Conservation (phyloP, 495 filamentous ascomycete genomes). For the Xylaria sp. region DNA sequence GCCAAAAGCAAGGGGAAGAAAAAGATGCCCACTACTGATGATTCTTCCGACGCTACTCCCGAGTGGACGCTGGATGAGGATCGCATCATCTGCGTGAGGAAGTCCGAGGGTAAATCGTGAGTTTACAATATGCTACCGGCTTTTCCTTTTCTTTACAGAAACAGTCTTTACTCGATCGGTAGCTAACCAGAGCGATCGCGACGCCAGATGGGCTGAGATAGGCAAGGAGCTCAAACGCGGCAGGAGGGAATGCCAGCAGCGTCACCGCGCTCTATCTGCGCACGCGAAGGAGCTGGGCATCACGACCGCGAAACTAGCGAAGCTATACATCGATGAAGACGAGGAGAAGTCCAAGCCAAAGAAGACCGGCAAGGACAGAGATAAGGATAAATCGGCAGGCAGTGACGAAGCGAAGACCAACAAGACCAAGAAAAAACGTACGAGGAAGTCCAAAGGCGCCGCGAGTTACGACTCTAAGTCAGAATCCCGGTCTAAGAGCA, state of each 20-base stretch:
- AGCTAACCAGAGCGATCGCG: not conserved
- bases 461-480: not conserved
- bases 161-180: not conserved
- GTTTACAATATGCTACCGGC: not conserved
- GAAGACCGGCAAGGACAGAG: not conserved
- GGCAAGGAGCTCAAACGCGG: slow-evolving; percentile 21
- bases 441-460: not conserved
- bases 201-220: slow-evolving; percentile 31
- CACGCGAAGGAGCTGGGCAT: slow-evolving; percentile 22
- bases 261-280: slow-evolving; percentile 25
- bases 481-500: slow-evolving; percentile 6
- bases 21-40: slow-evolving; percentile 1
- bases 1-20: not conserved
- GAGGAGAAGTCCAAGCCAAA: not conserved
- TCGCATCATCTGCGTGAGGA: slow-evolving; percentile 13
- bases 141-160: not conserved
- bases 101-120: slow-evolving; percentile 23
- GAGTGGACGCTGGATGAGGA: slow-evolving; percentile 25
- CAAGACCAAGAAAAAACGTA: not conserved
- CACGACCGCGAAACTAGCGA: slow-evolving; percentile 16
- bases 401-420: not conserved
- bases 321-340: slow-evolving; percentile 22
- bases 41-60: not conserved
- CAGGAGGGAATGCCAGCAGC: slow-evolving; percentile 33
- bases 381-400: not conserved